Percentiles rank a stretch among this genome's conserved stretches.
Evolutionary conservation across 495 filamentous ascomycete species (phyloP).

Genomic region (Evernia prunastri): DNA sequence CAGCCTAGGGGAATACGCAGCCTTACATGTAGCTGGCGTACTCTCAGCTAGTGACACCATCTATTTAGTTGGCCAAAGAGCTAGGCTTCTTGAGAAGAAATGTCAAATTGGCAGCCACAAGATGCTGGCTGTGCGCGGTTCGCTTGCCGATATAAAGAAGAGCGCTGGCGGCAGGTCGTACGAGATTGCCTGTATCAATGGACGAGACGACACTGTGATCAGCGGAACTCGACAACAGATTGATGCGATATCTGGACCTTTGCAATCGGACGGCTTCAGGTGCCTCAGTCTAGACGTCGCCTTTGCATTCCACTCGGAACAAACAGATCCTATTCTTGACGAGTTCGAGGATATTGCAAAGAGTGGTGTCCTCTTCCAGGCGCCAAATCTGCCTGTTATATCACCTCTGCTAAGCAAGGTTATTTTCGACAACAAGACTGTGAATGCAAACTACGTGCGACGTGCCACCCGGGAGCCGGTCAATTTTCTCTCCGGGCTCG

Average conservation of each 20-base stretch:
- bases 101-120: slow-evolving; percentile 56
- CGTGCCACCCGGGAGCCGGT: slow-evolving; percentile 66
- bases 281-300: slow-evolving; percentile 54
- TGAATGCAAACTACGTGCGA: slow-evolving; percentile 56
- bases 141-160: slow-evolving; percentile 28
- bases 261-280: slow-evolving; percentile 38
- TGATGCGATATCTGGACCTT: slow-evolving; percentile 42
- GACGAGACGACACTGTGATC: slow-evolving; percentile 43
- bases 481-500: slow-evolving; percentile 51
- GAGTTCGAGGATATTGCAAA: slow-evolving; percentile 51
- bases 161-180: slow-evolving; percentile 27
- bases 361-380: no score
- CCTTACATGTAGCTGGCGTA: slow-evolving; percentile 65
- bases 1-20: slow-evolving; percentile 71
- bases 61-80: slow-evolving; percentile 62
- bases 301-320: slow-evolving; percentile 64
- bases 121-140: slow-evolving; percentile 42
- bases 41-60: slow-evolving; percentile 64
- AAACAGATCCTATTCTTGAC: slow-evolving; percentile 59
- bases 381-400: slow-evolving; percentile 48
- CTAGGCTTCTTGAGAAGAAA: slow-evolving; percentile 54
- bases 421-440: slow-evolving; percentile 41
- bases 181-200: slow-evolving; percentile 50
- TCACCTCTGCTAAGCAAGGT: slow-evolving; percentile 52
- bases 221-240: slow-evolving; percentile 32